These are phyloP conservation scores for Lecanoromycetidae sp. DNA, from an alignment of 2,329 filamentous ascomycete genomes.

Conservation along the genomic window DNA sequence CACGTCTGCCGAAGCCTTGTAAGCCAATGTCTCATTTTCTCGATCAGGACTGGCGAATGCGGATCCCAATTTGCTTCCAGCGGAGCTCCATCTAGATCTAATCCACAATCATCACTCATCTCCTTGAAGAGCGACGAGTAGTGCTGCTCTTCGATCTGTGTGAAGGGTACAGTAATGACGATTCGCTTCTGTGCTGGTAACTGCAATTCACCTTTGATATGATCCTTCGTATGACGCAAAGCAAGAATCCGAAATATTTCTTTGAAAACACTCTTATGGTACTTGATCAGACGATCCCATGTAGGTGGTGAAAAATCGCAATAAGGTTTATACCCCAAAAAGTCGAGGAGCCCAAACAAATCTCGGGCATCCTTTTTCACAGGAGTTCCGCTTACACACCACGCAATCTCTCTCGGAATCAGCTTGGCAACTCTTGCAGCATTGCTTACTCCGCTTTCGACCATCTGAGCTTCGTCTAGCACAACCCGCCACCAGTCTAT, in stretches of 20 bases:
- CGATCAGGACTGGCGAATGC: conserved; percentile 43
- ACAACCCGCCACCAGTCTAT: conserved; percentile 38
- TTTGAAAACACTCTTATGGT: conserved; percentile 53
- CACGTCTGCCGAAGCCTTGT: conserved; percentile 68
- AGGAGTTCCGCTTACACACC: conserved; percentile 76
- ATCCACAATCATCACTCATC: conserved; percentile 58
- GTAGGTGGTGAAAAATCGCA: conserved; percentile 44
- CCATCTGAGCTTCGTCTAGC: conserved; percentile 76
- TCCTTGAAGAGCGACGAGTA: conserved; percentile 65
- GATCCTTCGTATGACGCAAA: conserved; percentile 74
- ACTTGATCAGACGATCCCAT: conserved; percentile 55
- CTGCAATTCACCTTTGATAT: conserved; percentile 63
- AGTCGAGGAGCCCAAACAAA: conserved; percentile 66
- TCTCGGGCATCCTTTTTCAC: conserved; percentile 69
- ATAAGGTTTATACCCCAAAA: conserved; percentile 69
- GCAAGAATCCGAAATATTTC: conserved; percentile 60
- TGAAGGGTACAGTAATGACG: conserved; percentile 82
- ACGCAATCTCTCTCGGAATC: conserved; percentile 56
- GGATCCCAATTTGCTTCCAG: conserved; percentile 51
- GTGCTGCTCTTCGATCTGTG: conserved; percentile 78
- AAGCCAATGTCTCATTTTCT: conserved; percentile 69
- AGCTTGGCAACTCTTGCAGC: conserved; percentile 68
- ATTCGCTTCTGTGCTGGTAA: conserved; percentile 75
- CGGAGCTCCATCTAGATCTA: conserved; percentile 55
- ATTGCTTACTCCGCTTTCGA: conserved; percentile 76